These are phyloP conservation scores for Berkeleyomyces rouxiae DNA, from an alignment of 2,329 filamentous ascomycete species.

Conservation along the genomic window DNA sequence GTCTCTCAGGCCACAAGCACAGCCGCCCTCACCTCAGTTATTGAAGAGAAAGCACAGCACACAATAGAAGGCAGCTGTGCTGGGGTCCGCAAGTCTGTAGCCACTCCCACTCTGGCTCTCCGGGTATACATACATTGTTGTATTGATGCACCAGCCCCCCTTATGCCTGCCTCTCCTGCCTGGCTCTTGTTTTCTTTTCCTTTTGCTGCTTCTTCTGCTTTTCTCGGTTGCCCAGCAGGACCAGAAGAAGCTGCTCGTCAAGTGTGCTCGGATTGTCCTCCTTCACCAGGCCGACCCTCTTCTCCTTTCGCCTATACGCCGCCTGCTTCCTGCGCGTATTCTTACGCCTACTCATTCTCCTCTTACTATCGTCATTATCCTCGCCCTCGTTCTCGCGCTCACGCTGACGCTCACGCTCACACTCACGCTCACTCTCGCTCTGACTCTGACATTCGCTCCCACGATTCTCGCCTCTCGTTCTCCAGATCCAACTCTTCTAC, in stretches of 20 bases:
- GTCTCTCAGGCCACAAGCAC: neutral
- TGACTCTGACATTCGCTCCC: neutral
- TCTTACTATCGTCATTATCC: constrained; percentile 1
- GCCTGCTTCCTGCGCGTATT: neutral
- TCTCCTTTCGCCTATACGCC: neutral
- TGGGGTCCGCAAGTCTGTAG: neutral
- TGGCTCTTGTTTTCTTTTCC: constrained; percentile 5
- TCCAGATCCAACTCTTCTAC: constrained; percentile 4
- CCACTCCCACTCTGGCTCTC: neutral
- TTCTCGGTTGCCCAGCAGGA: neutral
- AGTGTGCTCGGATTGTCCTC: neutral
- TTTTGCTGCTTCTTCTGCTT: neutral
- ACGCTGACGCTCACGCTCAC: too few species aligned
- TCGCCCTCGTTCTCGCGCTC: neutral
- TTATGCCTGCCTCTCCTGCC: constrained; percentile 9
- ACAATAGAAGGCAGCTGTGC: neutral
- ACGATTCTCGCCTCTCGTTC: constrained; percentile 6
- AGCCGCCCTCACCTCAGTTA: neutral
- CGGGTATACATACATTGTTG: neutral
- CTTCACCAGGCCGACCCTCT: neutral
- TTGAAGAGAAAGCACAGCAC: neutral
- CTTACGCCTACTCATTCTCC: neutral
- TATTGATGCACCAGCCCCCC: constrained; percentile 7
- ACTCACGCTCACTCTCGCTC: neutral
- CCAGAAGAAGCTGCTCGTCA: neutral